Base-by-base conservation (phyloP, 805 yeast genomes). In the Yamadazyma sp. region DNA sequence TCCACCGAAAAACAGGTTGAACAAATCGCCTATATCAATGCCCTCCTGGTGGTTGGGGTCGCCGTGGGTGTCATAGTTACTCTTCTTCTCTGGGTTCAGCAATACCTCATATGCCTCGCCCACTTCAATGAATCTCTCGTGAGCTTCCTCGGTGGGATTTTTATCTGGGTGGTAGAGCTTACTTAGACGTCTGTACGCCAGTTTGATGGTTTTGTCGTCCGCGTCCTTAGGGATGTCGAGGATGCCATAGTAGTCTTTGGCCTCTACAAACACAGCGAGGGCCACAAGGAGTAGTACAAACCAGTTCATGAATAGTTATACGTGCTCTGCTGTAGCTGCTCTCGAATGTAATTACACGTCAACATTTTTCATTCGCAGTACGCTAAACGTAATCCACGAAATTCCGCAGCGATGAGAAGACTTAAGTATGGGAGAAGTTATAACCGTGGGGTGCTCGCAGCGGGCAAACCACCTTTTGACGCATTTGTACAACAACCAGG, bases 131-230 rank as follows among this genome's bases (percentile, higher is more conserved):
- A 90, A 93, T 62, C 77, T 82, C 34, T 84, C 82, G 47, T 86
- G 89, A 1, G 97, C 95, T 19, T 75, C 83, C 6, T 86, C 88
- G 50, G 82, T 77, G 6, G 84, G 82, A 57, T 91, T 93, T 65
- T 91, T 91, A 62, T 91, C 99, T 2, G 99, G 99, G 55, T 91
- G 99, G 61, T 77, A 88, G 55, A 85, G 85, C 58, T 87, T 83
- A 48, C 90, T 81, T 46, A 91, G 64, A 39, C 78, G 75, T 48
- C 95, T 70, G 58, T 90, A 90, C 0, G 96, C 96, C 36, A 80
- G 75, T 56, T 86, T 88, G 62, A 90, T 86, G 39, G 88, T 89
- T 48, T 75, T 80, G 16, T 87, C 96, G 35, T 73, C 71, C 0
- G 96, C 95, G 48, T 72, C 67, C 44, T 71, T 75, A 8, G 70